Conservation (phyloP, 768 basidiomycete species). For the Rhodotorula paludigena region DNA sequence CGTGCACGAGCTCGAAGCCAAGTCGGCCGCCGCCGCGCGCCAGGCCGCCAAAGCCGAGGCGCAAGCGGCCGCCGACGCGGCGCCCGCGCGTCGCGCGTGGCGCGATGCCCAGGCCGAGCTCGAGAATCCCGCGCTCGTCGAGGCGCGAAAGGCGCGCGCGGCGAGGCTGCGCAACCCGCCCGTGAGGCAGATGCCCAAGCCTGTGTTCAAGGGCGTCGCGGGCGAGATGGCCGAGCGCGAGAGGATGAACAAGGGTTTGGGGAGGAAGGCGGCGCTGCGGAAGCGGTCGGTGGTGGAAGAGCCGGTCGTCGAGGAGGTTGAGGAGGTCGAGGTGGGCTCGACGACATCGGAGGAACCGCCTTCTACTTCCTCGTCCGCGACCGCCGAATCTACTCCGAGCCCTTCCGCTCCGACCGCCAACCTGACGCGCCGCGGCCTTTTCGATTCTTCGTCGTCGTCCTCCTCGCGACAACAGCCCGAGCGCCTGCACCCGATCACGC, state of each 20-base stretch:
- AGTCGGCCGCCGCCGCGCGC: background rate
- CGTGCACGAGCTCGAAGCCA: conserved; percentile 9
- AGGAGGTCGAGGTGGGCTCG: too few species aligned
- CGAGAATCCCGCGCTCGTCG: background rate
- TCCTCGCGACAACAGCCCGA: background rate
- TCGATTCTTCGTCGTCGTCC: background rate
- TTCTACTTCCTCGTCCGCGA: background rate
- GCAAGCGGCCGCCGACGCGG: background rate
- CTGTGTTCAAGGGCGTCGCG: conserved; percentile 2
- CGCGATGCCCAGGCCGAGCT: background rate
- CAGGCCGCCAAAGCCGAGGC: background rate
- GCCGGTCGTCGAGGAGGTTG: too few species aligned
- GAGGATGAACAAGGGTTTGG: background rate
- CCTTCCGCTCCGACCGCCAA: background rate
- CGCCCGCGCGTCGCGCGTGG: background rate
- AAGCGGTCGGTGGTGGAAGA: background rate
- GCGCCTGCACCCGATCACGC: conserved; percentile 51
- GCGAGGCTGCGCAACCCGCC: background rate
- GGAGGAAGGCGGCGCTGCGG: background rate
- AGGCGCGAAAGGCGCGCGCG: background rate
- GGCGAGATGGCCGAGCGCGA: background rate
- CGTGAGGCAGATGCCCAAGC: background rate
- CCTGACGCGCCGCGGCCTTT: conserved; percentile 1
- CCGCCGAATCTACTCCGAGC: too few species aligned
- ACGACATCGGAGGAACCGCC: background rate